These are phyloP conservation scores for Aspergillus awamori DNA, from an alignment of 2,329 filamentous ascomycete genomes.

Conservation along the genomic window DNA sequence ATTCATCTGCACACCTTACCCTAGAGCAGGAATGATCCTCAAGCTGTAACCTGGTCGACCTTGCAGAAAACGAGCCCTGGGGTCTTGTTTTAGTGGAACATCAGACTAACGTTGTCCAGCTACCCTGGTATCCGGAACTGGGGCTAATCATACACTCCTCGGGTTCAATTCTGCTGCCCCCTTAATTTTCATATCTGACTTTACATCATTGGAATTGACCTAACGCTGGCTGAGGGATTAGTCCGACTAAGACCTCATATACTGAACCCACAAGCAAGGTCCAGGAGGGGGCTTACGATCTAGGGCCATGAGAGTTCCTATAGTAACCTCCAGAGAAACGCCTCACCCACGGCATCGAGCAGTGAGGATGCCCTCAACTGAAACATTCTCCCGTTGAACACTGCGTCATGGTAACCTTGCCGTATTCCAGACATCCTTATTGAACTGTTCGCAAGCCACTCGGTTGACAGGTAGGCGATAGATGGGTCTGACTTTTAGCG, in stretches of 20 bases:
- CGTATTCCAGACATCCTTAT: neutral
- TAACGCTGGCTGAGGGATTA: no score
- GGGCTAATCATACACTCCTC: neutral
- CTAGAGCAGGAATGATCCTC: constrained; percentile 1
- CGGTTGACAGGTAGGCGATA: neutral
- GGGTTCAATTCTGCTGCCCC: no score
- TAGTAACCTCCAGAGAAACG: no score
- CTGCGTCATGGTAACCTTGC: neutral
- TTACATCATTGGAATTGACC: neutral
- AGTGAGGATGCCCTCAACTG: neutral
- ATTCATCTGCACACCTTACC: neutral
- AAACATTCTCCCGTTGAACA: neutral
- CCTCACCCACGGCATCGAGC: neutral
- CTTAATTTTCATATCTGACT: neutral
- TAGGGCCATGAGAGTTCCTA: neutral
- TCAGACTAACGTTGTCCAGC: neutral
- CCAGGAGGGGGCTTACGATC: neutral
- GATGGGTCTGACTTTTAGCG: neutral
- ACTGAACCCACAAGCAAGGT: neutral
- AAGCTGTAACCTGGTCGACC: neutral
- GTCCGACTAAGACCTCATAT: neutral
- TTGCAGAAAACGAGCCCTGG: neutral
- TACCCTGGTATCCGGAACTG: neutral
- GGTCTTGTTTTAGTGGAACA: neutral
- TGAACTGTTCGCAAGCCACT: neutral